Evolutionary conservation across 2,329 filamentous ascomycete species (phyloP), one percentile per base, ranked within the genome.

Genomic region (Myriosclerotinia duriaeana): DNA sequence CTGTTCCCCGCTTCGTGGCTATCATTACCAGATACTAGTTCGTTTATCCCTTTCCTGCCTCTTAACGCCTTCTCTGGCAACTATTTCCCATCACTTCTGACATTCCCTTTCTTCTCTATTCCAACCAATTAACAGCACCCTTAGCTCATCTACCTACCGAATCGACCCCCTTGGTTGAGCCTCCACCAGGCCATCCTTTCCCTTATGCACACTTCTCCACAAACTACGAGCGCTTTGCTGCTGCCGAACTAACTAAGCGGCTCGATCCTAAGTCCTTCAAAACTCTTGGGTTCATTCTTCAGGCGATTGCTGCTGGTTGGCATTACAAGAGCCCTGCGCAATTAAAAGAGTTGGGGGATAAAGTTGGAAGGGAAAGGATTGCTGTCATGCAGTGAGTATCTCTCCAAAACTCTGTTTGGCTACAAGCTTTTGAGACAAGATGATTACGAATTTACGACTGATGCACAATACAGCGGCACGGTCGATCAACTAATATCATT

Each of bases 161-260:
- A 17, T 72, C 74, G 2, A 85, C 84, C 3, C 78, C 80, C 2
- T 63, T 73, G 67, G 70, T 76, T 56, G 67, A 75, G 55, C 65
- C 80, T 73, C 77, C 78, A 59, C 53, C 77, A 67, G 60, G 67
- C 64, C 54, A 60, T 30, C 56, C 38, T 40, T 71, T 72, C 26
- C 58, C 52, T 1, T 87, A 87, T 66, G 72, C 80, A 48, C 78
- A 77, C 11, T 96, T 95, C 76, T 84, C 84, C 5, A 91, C 83
- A 63, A 95, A 94, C 75, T 92, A 87, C 67, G 90, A 95, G 79
- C 88, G 93, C 6, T 94, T 93, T 74, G 88, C 90, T 36, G 92
- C 93, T 0, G 87, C 89, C 71, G 92, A 96, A 78, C 78, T 96
- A 69, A 81, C 80, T 74, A 96, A 96, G 80, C 83, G 89, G 22